Percentiles rank a stretch among this genome's conserved stretches.
Evolutionary conservation across 768 basidiomycete species (phyloP).

Genomic region (Grammothele lineata): DNA sequence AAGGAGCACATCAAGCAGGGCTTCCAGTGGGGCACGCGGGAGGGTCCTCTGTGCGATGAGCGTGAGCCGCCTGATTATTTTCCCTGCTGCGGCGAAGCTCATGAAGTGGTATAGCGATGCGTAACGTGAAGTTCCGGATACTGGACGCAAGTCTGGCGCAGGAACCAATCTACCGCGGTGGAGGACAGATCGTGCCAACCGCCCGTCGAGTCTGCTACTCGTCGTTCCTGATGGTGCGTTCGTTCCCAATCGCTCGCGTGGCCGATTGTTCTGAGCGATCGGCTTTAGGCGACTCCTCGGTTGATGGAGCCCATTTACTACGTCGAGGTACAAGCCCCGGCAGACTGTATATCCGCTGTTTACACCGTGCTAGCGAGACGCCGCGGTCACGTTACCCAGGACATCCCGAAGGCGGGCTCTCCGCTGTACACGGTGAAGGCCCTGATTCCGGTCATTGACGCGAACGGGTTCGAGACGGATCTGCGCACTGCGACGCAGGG

Average conservation of each 20-base stretch:
- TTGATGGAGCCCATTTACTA: constrained; percentile 98
- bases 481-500: constrained; percentile 96
- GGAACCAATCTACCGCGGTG: constrained; percentile 97
- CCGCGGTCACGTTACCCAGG: constrained; percentile 98
- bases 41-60: constrained; percentile 97
- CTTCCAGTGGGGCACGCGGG: constrained; percentile 98
- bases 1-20: constrained; percentile 98
- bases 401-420: constrained; percentile 96
- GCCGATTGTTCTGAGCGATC: constrained; percentile 1
- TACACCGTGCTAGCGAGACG: constrained; percentile 98
- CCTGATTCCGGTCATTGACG: constrained; percentile 95
- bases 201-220: constrained; percentile 99
- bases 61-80: constrained; percentile 57
- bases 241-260: not conserved
- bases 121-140: constrained; percentile 97
- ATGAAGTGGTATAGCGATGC: constrained; percentile 68
- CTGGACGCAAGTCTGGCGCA: constrained; percentile 89
- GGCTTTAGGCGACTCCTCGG: constrained; percentile 79
- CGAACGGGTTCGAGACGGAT: constrained; percentile 98
- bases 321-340: constrained; percentile 98
- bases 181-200: constrained; percentile 98
- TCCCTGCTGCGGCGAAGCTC: constrained; percentile 2
- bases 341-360: constrained; percentile 97
- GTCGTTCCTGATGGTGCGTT: constrained; percentile 91
- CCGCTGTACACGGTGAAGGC: constrained; percentile 98